Evolutionary conservation across 306 rosid genomes (phyloP).

Genomic region (Cicer cuneatum): DNA sequence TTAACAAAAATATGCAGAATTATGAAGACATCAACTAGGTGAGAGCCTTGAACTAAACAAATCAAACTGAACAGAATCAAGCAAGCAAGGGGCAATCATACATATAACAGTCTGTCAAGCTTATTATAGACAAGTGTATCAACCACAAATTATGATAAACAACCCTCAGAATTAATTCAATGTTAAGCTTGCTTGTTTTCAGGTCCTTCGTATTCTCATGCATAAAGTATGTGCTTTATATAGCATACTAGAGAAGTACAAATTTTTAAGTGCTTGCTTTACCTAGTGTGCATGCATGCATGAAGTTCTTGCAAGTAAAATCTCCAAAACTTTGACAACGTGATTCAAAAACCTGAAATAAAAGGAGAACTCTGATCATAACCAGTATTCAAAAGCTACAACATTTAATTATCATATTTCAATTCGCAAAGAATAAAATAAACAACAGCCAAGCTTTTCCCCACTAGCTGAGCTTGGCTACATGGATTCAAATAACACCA

Average conservation of each 20-base stretch:
- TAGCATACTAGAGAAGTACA: slow-evolving; percentile 12
- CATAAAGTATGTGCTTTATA: background rate
- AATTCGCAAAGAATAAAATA: slow-evolving; percentile 31
- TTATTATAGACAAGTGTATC: slow-evolving; percentile 22
- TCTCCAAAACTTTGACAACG: slow-evolving; percentile 48
- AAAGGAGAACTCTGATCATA: slow-evolving; percentile 24
- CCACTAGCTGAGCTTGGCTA: background rate
- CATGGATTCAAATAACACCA: background rate
- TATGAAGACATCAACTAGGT: background rate
- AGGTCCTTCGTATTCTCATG: slow-evolving; percentile 13
- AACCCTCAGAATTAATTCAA: slow-evolving; percentile 14
- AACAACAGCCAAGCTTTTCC: background rate
- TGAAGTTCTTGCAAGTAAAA: slow-evolving; percentile 59
- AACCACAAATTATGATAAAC: slow-evolving; percentile 11
- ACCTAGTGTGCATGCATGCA: slow-evolving; percentile 76
- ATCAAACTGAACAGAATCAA: background rate
- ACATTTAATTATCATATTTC: background rate
- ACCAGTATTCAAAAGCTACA: slow-evolving; percentile 29
- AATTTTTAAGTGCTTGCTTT: slow-evolving; percentile 38
- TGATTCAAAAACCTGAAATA: slow-evolving; percentile 62
- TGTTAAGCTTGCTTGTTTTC: slow-evolving; percentile 7
- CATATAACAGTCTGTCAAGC: background rate
- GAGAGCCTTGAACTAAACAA: background rate
- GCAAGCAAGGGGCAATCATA: background rate
- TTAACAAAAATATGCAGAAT: background rate